A percentile compares a stretch with the other conserved stretches of the same genome.
Conservation (phyloP, 148 eudicot genomes). For the Camellia japonica region DNA sequence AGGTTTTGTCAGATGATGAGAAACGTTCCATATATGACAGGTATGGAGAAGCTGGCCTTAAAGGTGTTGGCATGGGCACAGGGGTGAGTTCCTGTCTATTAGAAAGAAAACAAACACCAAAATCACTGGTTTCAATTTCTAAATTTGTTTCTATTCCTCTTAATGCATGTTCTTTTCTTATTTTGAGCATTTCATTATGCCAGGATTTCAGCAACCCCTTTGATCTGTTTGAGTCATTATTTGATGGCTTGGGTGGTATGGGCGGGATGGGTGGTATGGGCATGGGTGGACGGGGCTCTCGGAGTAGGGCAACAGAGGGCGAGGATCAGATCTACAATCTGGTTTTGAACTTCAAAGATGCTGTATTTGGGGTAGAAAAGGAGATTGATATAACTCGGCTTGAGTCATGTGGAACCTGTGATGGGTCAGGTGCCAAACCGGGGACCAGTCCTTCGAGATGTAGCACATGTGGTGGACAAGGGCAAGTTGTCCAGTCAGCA, state of each 20-base stretch:
- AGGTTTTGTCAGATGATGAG: constrained; percentile 98
- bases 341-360: constrained; percentile 83
- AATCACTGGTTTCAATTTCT: neutral
- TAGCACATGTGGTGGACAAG: constrained; percentile 84
- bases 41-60: constrained; percentile 97
- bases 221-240: constrained; percentile 86
- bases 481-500: constrained; percentile 84
- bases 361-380: constrained; percentile 86
- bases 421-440: constrained; percentile 92
- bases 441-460: constrained; percentile 75
- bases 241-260: constrained; percentile 75
- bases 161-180: constrained; percentile 1
- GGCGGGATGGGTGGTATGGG: constrained; percentile 68
- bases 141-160: neutral
- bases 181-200: constrained; percentile 8
- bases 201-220: constrained; percentile 98
- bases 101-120: neutral
- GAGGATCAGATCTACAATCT: constrained; percentile 85
- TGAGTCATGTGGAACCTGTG: constrained; percentile 76
- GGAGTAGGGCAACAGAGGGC: constrained; percentile 73
- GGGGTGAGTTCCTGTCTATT: constrained; percentile 61
- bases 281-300: constrained; percentile 82
- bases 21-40: constrained; percentile 91
- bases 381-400: constrained; percentile 80
- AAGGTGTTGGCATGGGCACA: constrained; percentile 80